phyloP scores from a whole-genome alignment of 1,284 basidiomycete species.

The Papiliotrema fonsecae region DNA sequence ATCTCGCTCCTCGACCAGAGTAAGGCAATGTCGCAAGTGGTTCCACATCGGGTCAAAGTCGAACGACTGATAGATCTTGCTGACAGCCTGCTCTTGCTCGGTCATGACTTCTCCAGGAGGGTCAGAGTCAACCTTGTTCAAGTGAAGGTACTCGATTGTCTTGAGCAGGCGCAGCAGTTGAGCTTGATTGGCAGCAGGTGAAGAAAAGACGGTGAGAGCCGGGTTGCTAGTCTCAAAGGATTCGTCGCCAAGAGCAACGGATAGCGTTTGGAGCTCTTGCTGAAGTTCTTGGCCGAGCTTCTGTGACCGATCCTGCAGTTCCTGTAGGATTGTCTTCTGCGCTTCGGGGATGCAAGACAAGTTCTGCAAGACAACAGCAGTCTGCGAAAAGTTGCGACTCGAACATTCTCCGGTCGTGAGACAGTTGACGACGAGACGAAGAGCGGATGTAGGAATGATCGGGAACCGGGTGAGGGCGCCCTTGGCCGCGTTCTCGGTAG shows the following conservation, averaged over 20 bases:
- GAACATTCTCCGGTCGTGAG: conserved; percentile 91
- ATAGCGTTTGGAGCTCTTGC: conserved; percentile 70
- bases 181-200: conserved; percentile 85
- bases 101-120: conserved; percentile 39
- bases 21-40: conserved; percentile 76
- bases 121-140: conserved; percentile 50
- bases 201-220: conserved; percentile 75
- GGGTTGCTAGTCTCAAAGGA: conserved; percentile 53
- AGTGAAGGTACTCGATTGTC: conserved; percentile 93
- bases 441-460: conserved; percentile 69
- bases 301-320: conserved; percentile 76
- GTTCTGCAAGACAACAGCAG: conserved; percentile 81
- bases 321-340: conserved; percentile 77
- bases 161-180: conserved; percentile 88
- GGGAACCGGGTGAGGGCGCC: conserved; percentile 53
- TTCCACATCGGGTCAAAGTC: conserved; percentile 80
- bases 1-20: conserved; percentile 70
- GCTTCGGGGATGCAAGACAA: conserved; percentile 80
- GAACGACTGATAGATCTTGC: conserved; percentile 81
- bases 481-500: neutral
- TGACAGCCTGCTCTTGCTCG: conserved; percentile 63
- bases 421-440: conserved; percentile 88
- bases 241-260: conserved; percentile 58
- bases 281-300: conserved; percentile 72
- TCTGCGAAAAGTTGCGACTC: conserved; percentile 87